phyloP scores from a whole-genome alignment of 2,329 filamentous ascomycete species.

The Scytalidium lignicola region DNA sequence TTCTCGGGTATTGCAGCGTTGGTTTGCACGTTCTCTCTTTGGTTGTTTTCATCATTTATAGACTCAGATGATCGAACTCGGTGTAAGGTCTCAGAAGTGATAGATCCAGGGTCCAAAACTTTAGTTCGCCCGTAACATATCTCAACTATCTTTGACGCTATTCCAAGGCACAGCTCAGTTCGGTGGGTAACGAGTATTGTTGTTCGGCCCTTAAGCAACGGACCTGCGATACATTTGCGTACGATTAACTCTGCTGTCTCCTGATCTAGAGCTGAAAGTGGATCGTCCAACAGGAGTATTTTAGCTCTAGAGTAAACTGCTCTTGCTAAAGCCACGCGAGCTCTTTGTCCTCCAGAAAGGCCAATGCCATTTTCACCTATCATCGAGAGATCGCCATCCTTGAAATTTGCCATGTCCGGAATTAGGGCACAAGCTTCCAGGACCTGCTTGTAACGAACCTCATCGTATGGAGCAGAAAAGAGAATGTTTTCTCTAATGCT shows the following conservation, averaged over 20 bases:
- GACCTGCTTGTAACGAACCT: slow-evolving; percentile 63
- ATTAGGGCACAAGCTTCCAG: slow-evolving; percentile 57
- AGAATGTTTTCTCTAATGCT: slow-evolving; percentile 65
- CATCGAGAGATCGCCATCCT: slow-evolving; percentile 57
- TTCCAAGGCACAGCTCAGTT: slow-evolving; percentile 63
- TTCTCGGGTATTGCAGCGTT: slow-evolving; percentile 56
- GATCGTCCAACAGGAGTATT: slow-evolving; percentile 53
- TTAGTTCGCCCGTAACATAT: slow-evolving; percentile 53
- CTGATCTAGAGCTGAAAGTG: slow-evolving; percentile 55
- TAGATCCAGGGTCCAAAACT: slow-evolving; percentile 18
- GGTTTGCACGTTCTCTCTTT: slow-evolving; percentile 29
- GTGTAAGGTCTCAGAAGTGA: slow-evolving; percentile 19
- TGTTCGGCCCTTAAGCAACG: slow-evolving; percentile 46
- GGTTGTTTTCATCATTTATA: slow-evolving; percentile 17
- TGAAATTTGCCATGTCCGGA: slow-evolving; percentile 57
- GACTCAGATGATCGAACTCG: slow-evolving; percentile 15
- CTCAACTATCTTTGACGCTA: slow-evolving; percentile 70
- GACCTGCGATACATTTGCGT: slow-evolving; percentile 49
- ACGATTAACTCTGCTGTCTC: slow-evolving; percentile 60
- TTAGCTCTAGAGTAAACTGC: slow-evolving; percentile 52
- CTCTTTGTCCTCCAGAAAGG: slow-evolving; percentile 56
- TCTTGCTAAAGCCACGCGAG: slow-evolving; percentile 54
- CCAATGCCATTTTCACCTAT: slow-evolving; percentile 58
- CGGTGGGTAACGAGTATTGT: slow-evolving; percentile 60
- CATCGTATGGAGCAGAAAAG: slow-evolving; percentile 63